These are phyloP conservation scores for Tremella yokohamensis DNA, from an alignment of 768 basidiomycete species.

Conservation along the genomic window DNA sequence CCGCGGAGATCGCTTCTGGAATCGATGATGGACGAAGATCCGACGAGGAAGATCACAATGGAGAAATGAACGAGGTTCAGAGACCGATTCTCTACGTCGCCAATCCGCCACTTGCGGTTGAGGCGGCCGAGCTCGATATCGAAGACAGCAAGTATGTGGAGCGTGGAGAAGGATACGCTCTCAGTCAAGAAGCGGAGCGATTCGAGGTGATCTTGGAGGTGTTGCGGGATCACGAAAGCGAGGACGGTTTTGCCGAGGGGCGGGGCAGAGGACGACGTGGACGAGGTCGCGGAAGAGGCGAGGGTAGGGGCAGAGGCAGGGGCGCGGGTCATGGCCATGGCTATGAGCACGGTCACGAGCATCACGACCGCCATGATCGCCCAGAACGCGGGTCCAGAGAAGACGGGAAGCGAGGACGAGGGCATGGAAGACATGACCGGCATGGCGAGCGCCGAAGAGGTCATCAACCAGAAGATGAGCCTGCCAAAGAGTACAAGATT, in stretches of 20 bases:
- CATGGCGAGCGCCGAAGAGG: background rate
- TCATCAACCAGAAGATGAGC: background rate
- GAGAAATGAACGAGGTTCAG: background rate
- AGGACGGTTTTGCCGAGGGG: constrained; percentile 15
- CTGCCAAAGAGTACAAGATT: constrained; percentile 6
- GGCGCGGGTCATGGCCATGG: constrained; percentile 1
- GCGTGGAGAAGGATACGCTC: constrained; percentile 34
- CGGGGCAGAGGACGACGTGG: constrained; percentile 11
- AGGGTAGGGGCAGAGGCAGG: constrained; percentile 20
- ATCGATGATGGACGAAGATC: background rate
- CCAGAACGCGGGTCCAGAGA: constrained; percentile 2
- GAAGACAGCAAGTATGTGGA: constrained; percentile 22
- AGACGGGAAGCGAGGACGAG: constrained; percentile 8
- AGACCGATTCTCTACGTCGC: constrained; percentile 17
- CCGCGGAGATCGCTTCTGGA: constrained; percentile 4
- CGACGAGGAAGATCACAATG: background rate
- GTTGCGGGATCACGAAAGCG: constrained; percentile 38
- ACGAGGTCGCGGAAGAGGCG: constrained; percentile 12
- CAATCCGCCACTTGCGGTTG: constrained; percentile 19
- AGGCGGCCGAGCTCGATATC: constrained; percentile 11
- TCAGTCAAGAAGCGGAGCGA: constrained; percentile 40
- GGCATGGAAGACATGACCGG: constrained; percentile 6
- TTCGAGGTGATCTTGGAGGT: constrained; percentile 39
- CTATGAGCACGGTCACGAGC: background rate
- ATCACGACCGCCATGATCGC: constrained; percentile 8